Conservation (phyloP, 1,139 yeast species). For the Saccharomyces hybrid region DNA sequence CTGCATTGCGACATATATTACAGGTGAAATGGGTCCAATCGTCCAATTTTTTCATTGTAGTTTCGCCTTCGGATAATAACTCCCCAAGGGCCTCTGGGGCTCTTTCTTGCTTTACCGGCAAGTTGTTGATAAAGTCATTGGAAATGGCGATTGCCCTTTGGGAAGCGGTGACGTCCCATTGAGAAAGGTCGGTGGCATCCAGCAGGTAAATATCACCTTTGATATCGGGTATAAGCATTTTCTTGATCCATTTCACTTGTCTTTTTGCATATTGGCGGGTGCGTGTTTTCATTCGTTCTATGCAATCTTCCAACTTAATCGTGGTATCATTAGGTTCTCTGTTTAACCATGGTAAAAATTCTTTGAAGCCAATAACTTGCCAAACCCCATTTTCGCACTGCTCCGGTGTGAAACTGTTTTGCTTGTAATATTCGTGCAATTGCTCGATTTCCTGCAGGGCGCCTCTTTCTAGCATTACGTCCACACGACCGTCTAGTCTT, state of each 20-base stretch:
- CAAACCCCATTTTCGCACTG: conserved; percentile 71
- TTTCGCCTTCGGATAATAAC: conserved; percentile 28
- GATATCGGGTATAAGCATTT: conserved; percentile 58
- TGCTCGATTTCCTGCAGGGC: conserved; percentile 64
- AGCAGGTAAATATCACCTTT: conserved; percentile 63
- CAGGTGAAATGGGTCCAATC: conserved; percentile 72
- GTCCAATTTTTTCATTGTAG: conserved; percentile 20
- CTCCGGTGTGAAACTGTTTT: conserved; percentile 22
- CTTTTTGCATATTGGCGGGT: conserved; percentile 83
- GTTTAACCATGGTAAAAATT: conserved; percentile 74
- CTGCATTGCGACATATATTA: conserved; percentile 52
- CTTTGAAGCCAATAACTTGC: conserved; percentile 96
- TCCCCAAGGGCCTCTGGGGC: conserved; percentile 41
- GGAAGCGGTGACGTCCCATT: conserved; percentile 55
- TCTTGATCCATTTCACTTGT: conserved; percentile 90
- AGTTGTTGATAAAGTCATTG: conserved; percentile 34
- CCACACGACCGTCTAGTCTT: conserved; percentile 73
- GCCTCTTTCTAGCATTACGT: conserved; percentile 64
- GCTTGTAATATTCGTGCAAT: conserved; percentile 41
- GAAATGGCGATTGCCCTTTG: conserved; percentile 50
- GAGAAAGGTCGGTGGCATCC: conserved; percentile 63
- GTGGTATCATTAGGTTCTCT: conserved; percentile 18
- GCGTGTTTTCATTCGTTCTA: conserved; percentile 74
- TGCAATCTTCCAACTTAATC: conserved; percentile 39
- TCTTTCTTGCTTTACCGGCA: conserved; percentile 24